Percentiles rank a stretch among this genome's conserved stretches.
phyloP scores from a whole-genome alignment of 192 early-diverging fungal genomes.

The Bifiguratus adelaidae region DNA sequence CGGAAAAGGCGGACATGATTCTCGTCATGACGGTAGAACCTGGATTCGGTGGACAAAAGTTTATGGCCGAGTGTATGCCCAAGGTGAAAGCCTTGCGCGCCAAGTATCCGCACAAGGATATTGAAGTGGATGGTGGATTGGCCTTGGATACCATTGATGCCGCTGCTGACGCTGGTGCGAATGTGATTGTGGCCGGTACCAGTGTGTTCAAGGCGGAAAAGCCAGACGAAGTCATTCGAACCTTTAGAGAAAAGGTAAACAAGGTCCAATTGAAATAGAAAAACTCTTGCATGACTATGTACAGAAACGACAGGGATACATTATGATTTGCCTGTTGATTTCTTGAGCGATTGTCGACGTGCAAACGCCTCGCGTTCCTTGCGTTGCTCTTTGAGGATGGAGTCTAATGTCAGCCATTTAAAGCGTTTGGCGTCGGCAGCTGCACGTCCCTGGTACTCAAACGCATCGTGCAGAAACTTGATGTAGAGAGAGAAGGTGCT shows the following conservation, averaged over 20 bases:
- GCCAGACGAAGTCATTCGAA: slow-evolving; percentile 62
- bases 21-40: slow-evolving; percentile 97
- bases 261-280: slow-evolving; percentile 23
- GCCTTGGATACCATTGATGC: slow-evolving; percentile 72
- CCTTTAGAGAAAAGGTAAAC: slow-evolving; percentile 45
- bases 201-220: slow-evolving; percentile 72
- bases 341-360: too few relatives aligned
- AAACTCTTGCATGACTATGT: too few relatives aligned
- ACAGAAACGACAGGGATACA: too few relatives aligned
- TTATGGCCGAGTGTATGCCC: slow-evolving; percentile 80
- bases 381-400: too few relatives aligned
- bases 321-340: too few relatives aligned
- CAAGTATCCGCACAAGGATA: slow-evolving; percentile 76
- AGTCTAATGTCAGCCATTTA: too few relatives aligned
- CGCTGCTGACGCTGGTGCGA: slow-evolving; percentile 86
- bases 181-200: slow-evolving; percentile 96
- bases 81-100: slow-evolving; percentile 67
- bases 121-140: slow-evolving; percentile 94
- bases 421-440: too few relatives aligned
- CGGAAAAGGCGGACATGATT: slow-evolving; percentile 70
- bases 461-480: slow-evolving; percentile 4
- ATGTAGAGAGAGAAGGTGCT: slow-evolving; percentile 17
- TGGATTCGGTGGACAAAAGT: slow-evolving; percentile 92
- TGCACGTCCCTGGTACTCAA: too few relatives aligned
- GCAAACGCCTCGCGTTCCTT: too few relatives aligned